phyloP scores from a whole-genome alignment of 2,329 filamentous ascomycete species.

The Pseudocercospora crystallina region DNA sequence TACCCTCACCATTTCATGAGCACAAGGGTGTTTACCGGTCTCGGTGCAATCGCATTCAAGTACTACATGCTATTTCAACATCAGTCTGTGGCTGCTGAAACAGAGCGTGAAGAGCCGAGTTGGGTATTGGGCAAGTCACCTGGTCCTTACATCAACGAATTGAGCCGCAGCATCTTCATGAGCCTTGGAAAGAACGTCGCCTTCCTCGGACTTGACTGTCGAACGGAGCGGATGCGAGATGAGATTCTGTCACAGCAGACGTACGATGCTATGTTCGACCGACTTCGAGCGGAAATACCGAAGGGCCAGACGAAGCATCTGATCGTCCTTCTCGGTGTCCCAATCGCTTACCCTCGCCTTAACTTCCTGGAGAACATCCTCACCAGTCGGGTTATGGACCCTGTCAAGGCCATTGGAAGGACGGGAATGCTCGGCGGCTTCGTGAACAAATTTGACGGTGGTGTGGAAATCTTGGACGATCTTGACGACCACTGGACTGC shows the following conservation, averaged over 20 bases:
- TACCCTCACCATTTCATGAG: conserved; percentile 90
- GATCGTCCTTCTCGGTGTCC: conserved; percentile 79
- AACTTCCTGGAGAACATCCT: conserved; percentile 66
- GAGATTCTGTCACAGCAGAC: conserved; percentile 78
- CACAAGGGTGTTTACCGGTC: conserved; percentile 81
- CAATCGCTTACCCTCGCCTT: conserved; percentile 48
- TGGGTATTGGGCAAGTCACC: conserved; percentile 79
- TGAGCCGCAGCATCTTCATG: conserved; percentile 83
- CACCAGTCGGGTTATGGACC: conserved; percentile 82
- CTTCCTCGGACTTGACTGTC: conserved; percentile 83
- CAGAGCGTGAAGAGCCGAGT: conserved; percentile 79
- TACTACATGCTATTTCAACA: conserved; percentile 99
- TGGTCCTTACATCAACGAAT: conserved; percentile 87
- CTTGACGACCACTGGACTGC: conserved; percentile 97
- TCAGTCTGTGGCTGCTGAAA: conserved; percentile 80
- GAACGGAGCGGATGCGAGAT: conserved; percentile 83
- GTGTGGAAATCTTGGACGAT: conserved; percentile 87
- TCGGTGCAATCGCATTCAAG: conserved; percentile 92
- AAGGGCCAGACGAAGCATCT: conserved; percentile 86
- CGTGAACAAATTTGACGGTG: conserved; percentile 86
- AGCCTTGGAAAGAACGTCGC: conserved; percentile 75
- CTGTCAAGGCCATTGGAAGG: conserved; percentile 83
- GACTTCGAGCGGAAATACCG: conserved; percentile 77
- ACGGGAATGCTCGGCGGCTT: conserved; percentile 76
- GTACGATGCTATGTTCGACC: conserved; percentile 82